Evolutionary conservation across 2,329 filamentous ascomycete species (phyloP), one percentile per base, ranked within the genome.

Genomic region (Zasmidium angulare): DNA sequence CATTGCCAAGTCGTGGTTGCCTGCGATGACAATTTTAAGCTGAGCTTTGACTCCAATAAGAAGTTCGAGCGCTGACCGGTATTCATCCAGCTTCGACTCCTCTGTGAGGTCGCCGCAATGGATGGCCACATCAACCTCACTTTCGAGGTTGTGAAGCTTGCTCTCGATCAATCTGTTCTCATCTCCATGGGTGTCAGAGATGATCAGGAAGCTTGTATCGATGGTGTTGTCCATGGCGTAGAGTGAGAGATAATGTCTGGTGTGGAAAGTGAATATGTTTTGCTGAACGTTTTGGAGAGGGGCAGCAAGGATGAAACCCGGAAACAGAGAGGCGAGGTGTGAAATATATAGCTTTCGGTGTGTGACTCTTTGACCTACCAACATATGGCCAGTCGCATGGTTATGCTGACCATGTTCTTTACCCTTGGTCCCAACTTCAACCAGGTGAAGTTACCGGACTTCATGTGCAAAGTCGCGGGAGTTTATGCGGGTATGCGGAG

Each of bases 1-100:
- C 24, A 53, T 88, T 84, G 79, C 81, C 47, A 85, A 75, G 66
- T 87, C 85, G 71, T 88, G 85, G 66, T 87, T 87, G 0, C 85
- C 85, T 0, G 85, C 81, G 60, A 88, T 86, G 20, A 87, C 80
- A 22, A 88, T 75, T 66, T 87, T 88, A 3, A 87, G 70, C 9
- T 80, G 78, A 1, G 84, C 84, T 14, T 82, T 73, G 36, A 83
- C 78, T 0, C 66, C 65, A 12, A 73, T 70, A 6, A 87, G 74
- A 72, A 83, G 77, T 3, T 76, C 66, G 14, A 85, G 66, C 1
- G 79, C 78, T 11, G 66, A 60, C 26, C 77, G 66, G 65, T 84
- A 83, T 66, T 86, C 81, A 14, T 69, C 46, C 11, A 77, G 57
- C 11, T 73, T 72, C 3, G 84, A 83, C 36, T 78, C 72, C 69